Percentiles rank a stretch among this genome's conserved stretches.
These are phyloP conservation scores for Carpinus fangiana DNA, from an alignment of 306 rosid species.

Conservation along the genomic window DNA sequence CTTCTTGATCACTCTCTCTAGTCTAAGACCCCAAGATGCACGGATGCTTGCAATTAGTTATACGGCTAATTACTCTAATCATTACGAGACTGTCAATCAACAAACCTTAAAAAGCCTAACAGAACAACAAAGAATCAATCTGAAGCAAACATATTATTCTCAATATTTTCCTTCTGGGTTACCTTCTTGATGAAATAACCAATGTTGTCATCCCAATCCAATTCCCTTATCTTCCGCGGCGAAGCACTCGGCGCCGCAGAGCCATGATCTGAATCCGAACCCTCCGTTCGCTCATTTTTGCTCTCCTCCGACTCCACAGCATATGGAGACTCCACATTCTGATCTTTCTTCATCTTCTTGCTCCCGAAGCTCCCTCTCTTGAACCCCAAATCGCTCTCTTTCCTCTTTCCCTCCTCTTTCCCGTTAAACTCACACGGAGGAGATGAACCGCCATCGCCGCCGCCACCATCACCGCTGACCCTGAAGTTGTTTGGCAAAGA, in stretches of 20 bases:
- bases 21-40: neutral
- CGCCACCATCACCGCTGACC: constrained; percentile 25
- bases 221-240: constrained; percentile 29
- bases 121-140: neutral
- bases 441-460: neutral
- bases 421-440: constrained; percentile 26
- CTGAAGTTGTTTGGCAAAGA: constrained; percentile 62
- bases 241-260: constrained; percentile 37
- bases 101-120: neutral
- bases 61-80: neutral
- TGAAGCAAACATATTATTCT: neutral
- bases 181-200: constrained; percentile 89
- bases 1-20: neutral
- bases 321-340: constrained; percentile 69
- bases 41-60: neutral
- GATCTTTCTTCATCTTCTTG: constrained; percentile 56
- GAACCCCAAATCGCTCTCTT: constrained; percentile 41
- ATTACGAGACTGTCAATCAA: neutral
- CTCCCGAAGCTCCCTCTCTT: constrained; percentile 54
- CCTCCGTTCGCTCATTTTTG: constrained; percentile 22
- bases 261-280: constrained; percentile 25
- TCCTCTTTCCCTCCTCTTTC: constrained; percentile 52
- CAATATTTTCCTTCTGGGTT: constrained; percentile 12
- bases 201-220: constrained; percentile 61
- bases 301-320: constrained; percentile 37